Conservation (phyloP, 2,329 filamentous ascomycete species). For the Ilyonectria mors-panacis region DNA sequence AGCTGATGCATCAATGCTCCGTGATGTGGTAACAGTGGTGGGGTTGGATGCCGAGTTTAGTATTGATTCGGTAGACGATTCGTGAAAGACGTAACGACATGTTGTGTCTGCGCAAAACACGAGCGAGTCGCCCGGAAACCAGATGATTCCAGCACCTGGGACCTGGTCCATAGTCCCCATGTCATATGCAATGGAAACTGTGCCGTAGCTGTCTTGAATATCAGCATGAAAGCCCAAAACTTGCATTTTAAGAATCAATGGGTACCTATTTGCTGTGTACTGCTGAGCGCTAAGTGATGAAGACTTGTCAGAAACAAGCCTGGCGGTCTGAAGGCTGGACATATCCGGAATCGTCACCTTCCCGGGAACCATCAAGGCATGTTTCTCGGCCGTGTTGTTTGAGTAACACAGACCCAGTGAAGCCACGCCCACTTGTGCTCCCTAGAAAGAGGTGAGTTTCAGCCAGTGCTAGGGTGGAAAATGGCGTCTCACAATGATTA, state of each 20-base stretch:
- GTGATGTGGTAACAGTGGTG: constrained; percentile 35
- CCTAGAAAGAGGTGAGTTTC: constrained; percentile 40
- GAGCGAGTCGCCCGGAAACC: constrained; percentile 48
- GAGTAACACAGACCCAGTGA: constrained; percentile 60
- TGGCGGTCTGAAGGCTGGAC: constrained; percentile 52
- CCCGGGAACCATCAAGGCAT: constrained; percentile 52
- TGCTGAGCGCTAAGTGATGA: constrained; percentile 52
- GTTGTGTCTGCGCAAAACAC: constrained; percentile 51
- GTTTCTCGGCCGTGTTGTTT: constrained; percentile 55
- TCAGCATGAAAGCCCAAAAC: not conserved
- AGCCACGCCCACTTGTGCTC: constrained; percentile 60
- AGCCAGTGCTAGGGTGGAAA: no score
- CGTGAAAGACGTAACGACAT: constrained; percentile 57
- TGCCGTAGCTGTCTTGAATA: constrained; percentile 53
- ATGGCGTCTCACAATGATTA: constrained; percentile 26
- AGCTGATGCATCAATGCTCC: constrained; percentile 31
- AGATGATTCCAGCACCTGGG: constrained; percentile 51
- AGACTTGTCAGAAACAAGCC: constrained; percentile 44
- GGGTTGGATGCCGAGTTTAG: constrained; percentile 27
- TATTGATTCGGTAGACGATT: constrained; percentile 42
- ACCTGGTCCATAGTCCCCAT: constrained; percentile 34
- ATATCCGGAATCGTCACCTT: constrained; percentile 56
- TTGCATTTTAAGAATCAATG: fast-evolving
- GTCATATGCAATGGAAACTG: constrained; percentile 52
- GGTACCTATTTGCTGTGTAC: constrained; percentile 59